phyloP scores from a whole-genome alignment of 2,329 filamentous ascomycete species.

The Neobulgaria alba region DNA sequence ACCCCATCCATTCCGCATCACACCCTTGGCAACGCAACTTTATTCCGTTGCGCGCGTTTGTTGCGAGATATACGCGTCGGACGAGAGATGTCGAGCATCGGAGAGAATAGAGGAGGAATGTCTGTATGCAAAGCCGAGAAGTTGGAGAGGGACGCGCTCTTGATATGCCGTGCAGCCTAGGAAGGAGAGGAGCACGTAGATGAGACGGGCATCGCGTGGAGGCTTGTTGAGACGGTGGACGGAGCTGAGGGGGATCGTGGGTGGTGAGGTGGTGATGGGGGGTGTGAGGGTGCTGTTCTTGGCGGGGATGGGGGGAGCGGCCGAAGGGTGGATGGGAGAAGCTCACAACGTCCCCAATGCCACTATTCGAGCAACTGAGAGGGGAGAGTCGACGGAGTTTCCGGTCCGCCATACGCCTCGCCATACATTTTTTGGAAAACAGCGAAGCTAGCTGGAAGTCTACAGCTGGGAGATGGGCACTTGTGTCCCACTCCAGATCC shows the following conservation, averaged over 20 bases:
- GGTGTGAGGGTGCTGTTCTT: slow-evolving; percentile 11
- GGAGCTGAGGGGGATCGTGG: slow-evolving; percentile 26
- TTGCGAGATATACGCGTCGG: slow-evolving; percentile 54
- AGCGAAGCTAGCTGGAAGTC: no score
- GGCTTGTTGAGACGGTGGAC: slow-evolving; percentile 37
- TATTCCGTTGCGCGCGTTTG: slow-evolving; percentile 44
- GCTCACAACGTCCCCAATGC: no score
- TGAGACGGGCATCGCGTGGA: slow-evolving; percentile 69
- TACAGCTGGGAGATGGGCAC: no score
- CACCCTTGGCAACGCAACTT: slow-evolving; percentile 54
- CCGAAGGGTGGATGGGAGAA: slow-evolving; percentile 46
- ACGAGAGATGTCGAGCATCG: slow-evolving; percentile 62
- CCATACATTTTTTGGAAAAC: no score
- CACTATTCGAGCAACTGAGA: no score
- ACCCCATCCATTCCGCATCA: slow-evolving; percentile 56
- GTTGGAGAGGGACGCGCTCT: slow-evolving; percentile 70
- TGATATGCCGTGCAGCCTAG: slow-evolving; percentile 76
- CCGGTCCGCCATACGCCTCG: no score
- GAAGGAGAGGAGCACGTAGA: slow-evolving; percentile 71
- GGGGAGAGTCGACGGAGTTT: no score
- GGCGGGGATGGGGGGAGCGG: slow-evolving; percentile 19
- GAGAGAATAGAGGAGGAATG: slow-evolving; percentile 65
- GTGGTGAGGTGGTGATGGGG: slow-evolving; percentile 11
- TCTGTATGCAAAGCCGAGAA: slow-evolving; percentile 81
- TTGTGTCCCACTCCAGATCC: no score